These are phyloP conservation scores for Willaertia magna DNA, from an alignment of 208 protist genomes.

Conservation along the genomic window DNA sequence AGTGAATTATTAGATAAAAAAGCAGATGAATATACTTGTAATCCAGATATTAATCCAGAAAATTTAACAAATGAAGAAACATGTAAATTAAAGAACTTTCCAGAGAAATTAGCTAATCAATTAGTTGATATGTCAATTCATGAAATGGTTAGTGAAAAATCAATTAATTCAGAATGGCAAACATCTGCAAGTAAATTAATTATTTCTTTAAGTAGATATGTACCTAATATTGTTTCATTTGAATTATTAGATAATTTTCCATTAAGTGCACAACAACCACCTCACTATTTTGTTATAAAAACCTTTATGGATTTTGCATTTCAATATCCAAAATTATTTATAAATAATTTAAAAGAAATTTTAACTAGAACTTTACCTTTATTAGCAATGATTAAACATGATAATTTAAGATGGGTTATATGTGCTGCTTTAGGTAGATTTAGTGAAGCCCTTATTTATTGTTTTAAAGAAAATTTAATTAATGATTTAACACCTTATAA, in stretches of 20 bases:
- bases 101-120: not conserved
- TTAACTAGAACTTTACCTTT: not conserved
- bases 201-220: not conserved
- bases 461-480: not conserved
- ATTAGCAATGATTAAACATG: not conserved
- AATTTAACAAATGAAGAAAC: not conserved
- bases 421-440: not conserved
- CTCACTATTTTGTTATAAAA: slow-evolving; percentile 12
- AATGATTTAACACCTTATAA: not conserved
- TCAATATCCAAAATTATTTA: not conserved
- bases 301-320: not conserved
- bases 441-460: not conserved
- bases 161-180: not conserved
- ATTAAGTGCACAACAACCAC: not conserved
- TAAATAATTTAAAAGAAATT: not conserved
- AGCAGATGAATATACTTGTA: not conserved
- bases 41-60: not conserved
- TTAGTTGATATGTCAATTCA: not conserved
- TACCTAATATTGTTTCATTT: not conserved
- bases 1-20: not conserved
- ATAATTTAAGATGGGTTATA: slow-evolving; percentile 10
- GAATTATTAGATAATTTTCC: not conserved
- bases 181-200: not conserved
- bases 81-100: not conserved
- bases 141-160: not conserved